Base-by-base conservation (phyloP, 2,329 filamentous ascomycete genomes). In the Fusarium ramigenum region DNA sequence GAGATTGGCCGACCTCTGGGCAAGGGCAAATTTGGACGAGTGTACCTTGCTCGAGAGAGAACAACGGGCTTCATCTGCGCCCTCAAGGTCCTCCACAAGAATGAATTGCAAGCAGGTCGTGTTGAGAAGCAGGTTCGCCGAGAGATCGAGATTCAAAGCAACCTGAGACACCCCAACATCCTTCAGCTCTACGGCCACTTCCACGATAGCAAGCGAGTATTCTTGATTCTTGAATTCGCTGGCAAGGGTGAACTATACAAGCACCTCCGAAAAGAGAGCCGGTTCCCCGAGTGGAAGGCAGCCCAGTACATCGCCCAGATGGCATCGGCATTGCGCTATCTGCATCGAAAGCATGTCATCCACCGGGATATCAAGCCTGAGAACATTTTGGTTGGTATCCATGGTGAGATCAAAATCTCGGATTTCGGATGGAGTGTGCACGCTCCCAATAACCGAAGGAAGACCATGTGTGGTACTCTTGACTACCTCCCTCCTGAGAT, bases 401-500 rank as follows among this genome's bases (percentile, higher is more conserved):
- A 98, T 80, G 96, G 95, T 75, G 96, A 99, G 86, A 95, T 99
- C 85, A 99, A 99, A 84, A 95, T 99, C 79, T 97, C 94, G 9
- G 96, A 99, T 83, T 99, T 98, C 79, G 96, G 96, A 56, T 99
- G 96, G 96, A 97, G 93, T 81, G 96, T 98, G 8, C 96, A 99
- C 83, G 96, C 96, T 9, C 96, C 96, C 34, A 98, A 97, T 83
- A 97, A 96, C 84, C 88, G 96, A 76, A 89, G 96, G 70, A 93
- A 95, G 79, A 99, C 96, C 63, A 95, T 98, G 90, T 99, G 96
- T 82, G 96, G 96, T 72, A 99, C 96, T 23, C 90, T 98, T 46
- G 96, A 99, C 84, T 99, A 99, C 82, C 89, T 99, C 21, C 96
- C 96, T 7, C 96, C 96, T 9, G 96, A 99, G 90, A 99, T 99